Evolutionary conservation across 1,139 yeast species (phyloP), one percentile per base, ranked within the genome.

Genomic region (Yamadazyma spencermartinsiae): DNA sequence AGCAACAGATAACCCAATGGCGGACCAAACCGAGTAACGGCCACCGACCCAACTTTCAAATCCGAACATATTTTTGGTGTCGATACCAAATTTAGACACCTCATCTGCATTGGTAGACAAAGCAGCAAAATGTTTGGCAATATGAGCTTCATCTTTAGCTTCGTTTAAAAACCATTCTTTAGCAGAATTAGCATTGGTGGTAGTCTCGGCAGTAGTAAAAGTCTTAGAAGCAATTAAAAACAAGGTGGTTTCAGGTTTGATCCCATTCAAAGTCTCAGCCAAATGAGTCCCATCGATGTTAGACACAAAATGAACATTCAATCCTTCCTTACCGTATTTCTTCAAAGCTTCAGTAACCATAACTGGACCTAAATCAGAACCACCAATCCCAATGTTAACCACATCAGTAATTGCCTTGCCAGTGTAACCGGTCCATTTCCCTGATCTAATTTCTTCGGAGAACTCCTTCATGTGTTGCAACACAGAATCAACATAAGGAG

Each of bases 31-130:
- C 18, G 98, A 90, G 81, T 92, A 92, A 70, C 98, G 85, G 60
- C 98, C 98, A 60, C 98, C 98, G 48, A 92, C 98, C 98, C 98
- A 92, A 73, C 74, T 84, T 68, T 89, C 97, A 60, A 92, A 92
- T 45, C 95, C 98, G 70, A 92, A 92, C 98, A 92, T 92, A 76
- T 92, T 92, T 67, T 82, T 85, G 63, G 96, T 82, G 74, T 92
- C 98, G 54, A 92, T 92, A 58, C 98, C 98, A 59, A 92, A 92
- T 70, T 87, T 86, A 55, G 82, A 76, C 47, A 92, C 98, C 68
- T 86, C 97, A 41, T 69, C 72, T 48, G 89, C 95, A 65, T 92
- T 92, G 50, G 98, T 92, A 45, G 96, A 87, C 54, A 92, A 77
- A 42, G 98, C 98, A 53, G 84, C 98, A 61, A 92, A 92, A 75